A percentile compares a stretch with the other conserved stretches of the same genome.
Conservation (phyloP, 805 yeast species). For the Schwanniomyces vanrijiae region DNA sequence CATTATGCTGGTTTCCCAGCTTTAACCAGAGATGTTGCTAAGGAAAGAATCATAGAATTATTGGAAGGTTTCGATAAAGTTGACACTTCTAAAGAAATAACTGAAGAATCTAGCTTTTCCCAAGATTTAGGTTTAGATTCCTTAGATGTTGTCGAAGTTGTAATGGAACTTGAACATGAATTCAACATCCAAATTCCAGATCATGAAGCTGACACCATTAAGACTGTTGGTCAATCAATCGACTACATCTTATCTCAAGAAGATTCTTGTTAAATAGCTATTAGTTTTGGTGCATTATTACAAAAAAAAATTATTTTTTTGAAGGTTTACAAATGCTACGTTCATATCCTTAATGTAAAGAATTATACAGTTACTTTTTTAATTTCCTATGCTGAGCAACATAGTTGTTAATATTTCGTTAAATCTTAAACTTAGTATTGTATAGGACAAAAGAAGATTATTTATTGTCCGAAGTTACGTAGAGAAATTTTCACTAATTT, state of each 20-base stretch:
- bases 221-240: conserved; percentile 46
- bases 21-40: conserved; percentile 60
- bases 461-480: background rate
- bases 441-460: background rate
- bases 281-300: background rate
- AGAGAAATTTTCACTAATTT: too few species aligned
- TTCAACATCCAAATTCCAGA: conserved; percentile 49
- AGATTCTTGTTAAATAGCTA: conserved; percentile 33
- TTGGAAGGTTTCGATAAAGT: conserved; percentile 66
- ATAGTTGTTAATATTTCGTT: background rate
- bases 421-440: background rate
- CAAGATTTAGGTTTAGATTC: conserved; percentile 48
- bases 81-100: conserved; percentile 34
- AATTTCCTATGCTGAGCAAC: background rate
- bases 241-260: conserved; percentile 43
- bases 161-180: conserved; percentile 49
- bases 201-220: conserved; percentile 45
- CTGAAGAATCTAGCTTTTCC: conserved; percentile 34
- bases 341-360: background rate
- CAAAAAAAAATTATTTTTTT: background rate
- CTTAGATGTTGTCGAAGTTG: conserved; percentile 47
- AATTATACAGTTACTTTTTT: background rate
- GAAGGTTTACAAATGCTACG: background rate
- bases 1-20: conserved; percentile 59
- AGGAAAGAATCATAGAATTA: conserved; percentile 61